phyloP scores from a whole-genome alignment of 441 rosid species.

The Jatropha podagrica region DNA sequence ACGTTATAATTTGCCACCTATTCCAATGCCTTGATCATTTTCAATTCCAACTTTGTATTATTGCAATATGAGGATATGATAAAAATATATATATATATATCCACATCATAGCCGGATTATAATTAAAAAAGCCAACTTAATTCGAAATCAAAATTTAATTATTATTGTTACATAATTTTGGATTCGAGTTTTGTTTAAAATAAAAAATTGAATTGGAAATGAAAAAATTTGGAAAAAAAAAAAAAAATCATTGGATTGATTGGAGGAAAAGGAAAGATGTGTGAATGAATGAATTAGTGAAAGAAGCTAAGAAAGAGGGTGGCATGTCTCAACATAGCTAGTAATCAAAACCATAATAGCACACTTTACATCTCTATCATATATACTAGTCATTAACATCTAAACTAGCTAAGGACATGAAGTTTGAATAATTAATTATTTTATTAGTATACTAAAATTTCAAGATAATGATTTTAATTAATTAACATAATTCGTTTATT shows the following conservation, averaged over 20 bases:
- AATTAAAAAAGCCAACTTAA: no score
- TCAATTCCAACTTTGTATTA: no score
- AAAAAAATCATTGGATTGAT: no score
- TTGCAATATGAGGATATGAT: no score
- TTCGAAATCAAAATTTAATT: no score
- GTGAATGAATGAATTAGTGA: background rate
- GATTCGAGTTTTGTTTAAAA: no score
- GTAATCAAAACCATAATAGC: background rate
- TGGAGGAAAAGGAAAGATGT: background rate
- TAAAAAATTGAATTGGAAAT: no score
- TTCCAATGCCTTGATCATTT: background rate
- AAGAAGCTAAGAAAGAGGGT: background rate
- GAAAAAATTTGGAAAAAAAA: no score
- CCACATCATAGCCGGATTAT: background rate
- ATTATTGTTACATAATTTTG: no score
- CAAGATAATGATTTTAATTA: background rate
- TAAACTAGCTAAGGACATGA: background rate
- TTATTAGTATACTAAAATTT: background rate
- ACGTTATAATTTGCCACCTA: background rate
- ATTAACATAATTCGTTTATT: background rate
- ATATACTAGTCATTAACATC: background rate
- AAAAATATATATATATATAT: no score
- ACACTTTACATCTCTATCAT: background rate
- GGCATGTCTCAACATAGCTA: background rate
- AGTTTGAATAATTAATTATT: background rate